Percentiles rank a stretch among this genome's conserved stretches.
Evolutionary conservation across 768 basidiomycete genomes (phyloP).

Genomic region (Phanerochaete sordida): DNA sequence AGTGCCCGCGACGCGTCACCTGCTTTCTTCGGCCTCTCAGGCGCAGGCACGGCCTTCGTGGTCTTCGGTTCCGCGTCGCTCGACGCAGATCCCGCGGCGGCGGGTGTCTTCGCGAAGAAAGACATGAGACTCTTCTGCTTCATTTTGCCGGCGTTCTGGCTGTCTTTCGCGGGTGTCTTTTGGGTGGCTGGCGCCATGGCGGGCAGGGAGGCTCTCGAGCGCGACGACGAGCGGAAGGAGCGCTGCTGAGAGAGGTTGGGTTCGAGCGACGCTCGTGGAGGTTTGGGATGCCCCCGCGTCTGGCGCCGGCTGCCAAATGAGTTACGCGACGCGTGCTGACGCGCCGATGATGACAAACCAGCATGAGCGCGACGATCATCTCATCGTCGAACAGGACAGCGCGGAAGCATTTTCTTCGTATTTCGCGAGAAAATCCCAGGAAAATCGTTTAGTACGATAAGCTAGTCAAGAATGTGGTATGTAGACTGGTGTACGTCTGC

Average conservation of each 20-base stretch:
- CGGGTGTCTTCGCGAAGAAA: conserved; percentile 45
- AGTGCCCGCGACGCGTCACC: neutral
- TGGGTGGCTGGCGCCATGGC: neutral
- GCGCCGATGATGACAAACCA: neutral
- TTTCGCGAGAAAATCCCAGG: no score
- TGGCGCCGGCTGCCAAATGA: neutral
- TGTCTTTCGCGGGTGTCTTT: conserved; percentile 1
- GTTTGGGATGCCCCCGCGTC: neutral
- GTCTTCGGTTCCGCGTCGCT: neutral
- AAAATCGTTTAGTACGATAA: no score
- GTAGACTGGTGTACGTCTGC: no score
- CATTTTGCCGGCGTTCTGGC: conserved; percentile 21
- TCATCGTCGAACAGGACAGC: no score
- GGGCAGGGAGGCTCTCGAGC: neutral
- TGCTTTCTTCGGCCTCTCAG: neutral
- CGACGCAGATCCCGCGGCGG: neutral
- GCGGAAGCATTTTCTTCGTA: no score
- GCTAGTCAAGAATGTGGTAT: no score
- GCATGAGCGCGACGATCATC: no score
- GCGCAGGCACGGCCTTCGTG: neutral
- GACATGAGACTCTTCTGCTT: conserved; percentile 77
- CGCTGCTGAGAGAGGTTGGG: neutral
- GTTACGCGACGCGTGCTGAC: conserved; percentile 4
- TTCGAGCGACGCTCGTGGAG: neutral
- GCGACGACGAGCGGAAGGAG: no score